These are phyloP conservation scores for Calonectria henricotiae DNA, from an alignment of 2,329 filamentous ascomycete species.

Conservation along the genomic window DNA sequence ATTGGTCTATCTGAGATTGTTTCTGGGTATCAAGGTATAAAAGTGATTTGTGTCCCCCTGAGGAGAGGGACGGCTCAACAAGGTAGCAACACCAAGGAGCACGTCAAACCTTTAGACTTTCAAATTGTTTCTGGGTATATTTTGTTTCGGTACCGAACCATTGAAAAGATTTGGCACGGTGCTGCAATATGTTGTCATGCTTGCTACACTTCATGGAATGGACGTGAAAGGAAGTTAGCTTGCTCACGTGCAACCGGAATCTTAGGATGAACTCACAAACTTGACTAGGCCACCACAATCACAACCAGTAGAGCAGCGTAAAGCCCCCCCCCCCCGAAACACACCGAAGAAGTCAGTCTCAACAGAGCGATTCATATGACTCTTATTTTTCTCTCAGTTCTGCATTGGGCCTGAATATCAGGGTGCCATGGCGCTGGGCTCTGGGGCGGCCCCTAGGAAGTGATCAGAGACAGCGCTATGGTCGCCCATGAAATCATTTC, in stretches of 20 bases:
- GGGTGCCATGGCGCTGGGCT: background rate
- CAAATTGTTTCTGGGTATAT: background rate
- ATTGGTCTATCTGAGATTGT: background rate
- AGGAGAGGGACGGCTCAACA: too few species aligned
- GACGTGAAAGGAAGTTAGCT: background rate
- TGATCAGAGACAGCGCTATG: too few species aligned
- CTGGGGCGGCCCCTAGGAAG: background rate
- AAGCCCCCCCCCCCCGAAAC: background rate
- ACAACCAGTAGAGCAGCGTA: background rate
- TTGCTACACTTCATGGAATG: background rate
- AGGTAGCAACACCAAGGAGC: too few species aligned
- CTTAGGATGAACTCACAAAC: background rate
- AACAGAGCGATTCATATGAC: background rate
- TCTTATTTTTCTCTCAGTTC: too few species aligned
- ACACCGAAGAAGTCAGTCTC: too few species aligned
- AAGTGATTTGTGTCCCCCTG: too few species aligned
- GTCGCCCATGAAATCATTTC: background rate
- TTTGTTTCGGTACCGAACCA: background rate
- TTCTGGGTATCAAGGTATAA: background rate
- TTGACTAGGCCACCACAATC: background rate
- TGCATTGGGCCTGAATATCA: background rate
- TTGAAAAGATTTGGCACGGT: background rate
- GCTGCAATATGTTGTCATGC: background rate
- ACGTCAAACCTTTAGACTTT: too few species aligned
- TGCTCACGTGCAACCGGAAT: constrained; percentile 19